phyloP scores from a whole-genome alignment of 345 rosid genomes.

The Ceriops zippeliana region DNA sequence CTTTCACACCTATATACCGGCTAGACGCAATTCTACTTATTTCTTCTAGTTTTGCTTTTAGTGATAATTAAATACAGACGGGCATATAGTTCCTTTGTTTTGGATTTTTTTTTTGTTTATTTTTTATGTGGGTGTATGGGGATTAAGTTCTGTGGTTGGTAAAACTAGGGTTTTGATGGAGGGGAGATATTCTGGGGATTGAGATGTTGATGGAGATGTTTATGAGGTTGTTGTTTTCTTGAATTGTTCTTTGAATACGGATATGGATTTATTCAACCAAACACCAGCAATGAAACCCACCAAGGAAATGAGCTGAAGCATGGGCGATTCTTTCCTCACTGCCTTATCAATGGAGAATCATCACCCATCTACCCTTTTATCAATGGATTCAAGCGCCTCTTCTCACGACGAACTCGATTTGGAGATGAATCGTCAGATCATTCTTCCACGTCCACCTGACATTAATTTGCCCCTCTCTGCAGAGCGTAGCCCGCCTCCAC shows the following conservation, averaged over 20 bases:
- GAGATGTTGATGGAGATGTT: constrained; percentile 44
- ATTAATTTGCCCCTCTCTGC: constrained; percentile 27
- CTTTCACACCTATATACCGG: neutral
- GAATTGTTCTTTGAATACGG: constrained; percentile 34
- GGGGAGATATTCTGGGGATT: constrained; percentile 59
- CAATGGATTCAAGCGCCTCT: constrained; percentile 24
- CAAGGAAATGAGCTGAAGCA: constrained; percentile 20
- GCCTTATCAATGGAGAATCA: constrained; percentile 27
- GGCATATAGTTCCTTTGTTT: neutral
- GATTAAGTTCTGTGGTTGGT: constrained; percentile 31
- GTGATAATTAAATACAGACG: too few relatives aligned
- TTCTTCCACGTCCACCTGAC: constrained; percentile 21
- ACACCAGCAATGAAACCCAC: constrained; percentile 36
- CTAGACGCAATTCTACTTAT: neutral
- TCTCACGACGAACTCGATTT: constrained; percentile 21
- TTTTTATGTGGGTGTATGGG: constrained; percentile 28
- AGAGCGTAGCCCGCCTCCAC: constrained; percentile 27
- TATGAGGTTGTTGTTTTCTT: constrained; percentile 36
- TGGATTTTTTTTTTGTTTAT: constrained; percentile 12
- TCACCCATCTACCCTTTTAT: constrained; percentile 23
- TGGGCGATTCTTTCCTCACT: constrained; percentile 18
- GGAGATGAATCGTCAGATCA: constrained; percentile 22
- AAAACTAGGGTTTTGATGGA: constrained; percentile 53
- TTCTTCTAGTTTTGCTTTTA: too few relatives aligned
- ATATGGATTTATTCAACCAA: constrained; percentile 36